Evolutionary conservation across 139 green algal species (phyloP), one percentile per base, ranked within the genome.

Genomic region (Coccomyxa sp.): DNA sequence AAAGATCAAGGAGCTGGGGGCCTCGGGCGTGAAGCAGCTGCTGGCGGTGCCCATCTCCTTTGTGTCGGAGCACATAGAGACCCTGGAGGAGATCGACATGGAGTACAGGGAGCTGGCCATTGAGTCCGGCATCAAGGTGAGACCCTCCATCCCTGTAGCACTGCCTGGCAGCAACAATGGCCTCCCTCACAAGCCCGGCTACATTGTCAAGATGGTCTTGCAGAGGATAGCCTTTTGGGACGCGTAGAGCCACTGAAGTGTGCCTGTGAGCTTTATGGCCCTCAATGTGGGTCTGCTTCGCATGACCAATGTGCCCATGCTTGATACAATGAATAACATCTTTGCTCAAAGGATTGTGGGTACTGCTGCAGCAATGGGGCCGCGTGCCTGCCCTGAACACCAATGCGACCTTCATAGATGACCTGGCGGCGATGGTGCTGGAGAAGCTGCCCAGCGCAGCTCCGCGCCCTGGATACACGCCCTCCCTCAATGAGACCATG

Each of bases 11-110:
- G 80, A 95, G 77, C 88, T 99, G 39, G 96, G 90, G 0, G 64
- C 68, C 29, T 39, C 50, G 0, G 96, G 96, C 36, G 78, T 89
- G 34, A 91, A 91, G 72, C 86, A 77, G 29, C 80, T 99, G 81
- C 87, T 99, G 73, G 96, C 95, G 8, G 96, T 99, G 77, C 96
- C 96, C 64, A 95, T 99, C 82, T 92, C 79, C 74, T 99, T 99
- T 88, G 96, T 99, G 35, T 93, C 82, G 12, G 97, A 99, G 87
- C 97, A 99, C 90, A 99, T 99, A 64, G 97, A 99, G 90, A 99
- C 97, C 40, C 88, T 99, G 38, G 97, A 99, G 83, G 97, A 99
- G 89, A 99, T 99, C 73, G 97, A 99, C 91, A 92, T 97, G 87
- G 97, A 99, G 89, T 98, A 98, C 82, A 70, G 91, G 37, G 93